These are phyloP conservation scores for Kazachstania africana DNA, from an alignment of 805 yeast genomes.

Conservation along the genomic window DNA sequence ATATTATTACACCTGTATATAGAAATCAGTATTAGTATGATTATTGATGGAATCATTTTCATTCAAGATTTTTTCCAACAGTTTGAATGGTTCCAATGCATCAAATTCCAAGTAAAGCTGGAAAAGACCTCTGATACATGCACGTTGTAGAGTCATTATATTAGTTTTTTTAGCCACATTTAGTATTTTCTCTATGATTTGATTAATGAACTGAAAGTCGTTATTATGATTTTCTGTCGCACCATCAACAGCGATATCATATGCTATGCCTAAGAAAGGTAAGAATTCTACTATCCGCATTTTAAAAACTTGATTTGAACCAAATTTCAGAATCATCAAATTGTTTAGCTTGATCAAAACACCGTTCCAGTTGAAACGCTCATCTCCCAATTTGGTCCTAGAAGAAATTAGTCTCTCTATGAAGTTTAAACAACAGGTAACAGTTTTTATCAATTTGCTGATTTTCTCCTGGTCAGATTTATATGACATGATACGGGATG, in stretches of 20 bases:
- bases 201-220: neutral
- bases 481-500: no score
- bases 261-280: conserved; percentile 25
- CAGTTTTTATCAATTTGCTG: conserved; percentile 23
- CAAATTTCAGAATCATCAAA: conserved; percentile 2
- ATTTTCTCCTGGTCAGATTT: conserved; percentile 2
- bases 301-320: conserved; percentile 1
- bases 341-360: conserved; percentile 4
- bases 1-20: no score
- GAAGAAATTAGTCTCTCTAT: conserved; percentile 6
- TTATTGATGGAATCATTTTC: no score
- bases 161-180: no score
- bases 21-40: no score
- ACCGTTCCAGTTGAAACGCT: conserved; percentile 6
- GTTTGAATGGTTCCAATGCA: no score
- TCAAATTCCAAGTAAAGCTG: no score
- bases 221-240: neutral
- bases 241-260: neutral
- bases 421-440: conserved; percentile 2
- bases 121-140: no score
- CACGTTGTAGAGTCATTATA: no score
- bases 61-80: no score
- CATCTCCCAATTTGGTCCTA: conserved; percentile 1
- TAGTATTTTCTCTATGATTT: neutral
- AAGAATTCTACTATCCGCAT: conserved; percentile 28